Conservation (phyloP, 371 early-diverging fungal genomes). For the Mortierella sp. region DNA sequence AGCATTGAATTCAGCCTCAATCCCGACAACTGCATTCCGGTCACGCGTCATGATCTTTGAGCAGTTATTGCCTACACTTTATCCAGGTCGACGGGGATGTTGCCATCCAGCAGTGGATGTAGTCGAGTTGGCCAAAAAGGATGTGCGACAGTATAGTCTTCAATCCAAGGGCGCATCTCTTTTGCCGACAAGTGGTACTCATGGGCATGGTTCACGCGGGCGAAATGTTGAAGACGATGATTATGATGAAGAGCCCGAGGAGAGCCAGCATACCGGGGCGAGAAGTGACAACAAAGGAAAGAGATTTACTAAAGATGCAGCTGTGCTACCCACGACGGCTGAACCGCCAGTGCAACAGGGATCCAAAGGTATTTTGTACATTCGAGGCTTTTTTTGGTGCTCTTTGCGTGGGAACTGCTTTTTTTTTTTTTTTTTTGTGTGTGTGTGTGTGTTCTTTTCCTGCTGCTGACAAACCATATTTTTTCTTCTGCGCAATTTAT, state of each 20-base stretch:
- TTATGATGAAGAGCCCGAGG: conserved; percentile 27
- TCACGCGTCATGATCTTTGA: conserved; percentile 80
- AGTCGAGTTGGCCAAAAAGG: conserved; percentile 22
- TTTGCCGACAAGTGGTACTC: background rate
- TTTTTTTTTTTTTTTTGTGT: no score
- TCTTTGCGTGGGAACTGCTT: no score
- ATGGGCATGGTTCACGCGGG: background rate
- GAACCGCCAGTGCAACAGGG: no score
- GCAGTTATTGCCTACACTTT: conserved; percentile 70
- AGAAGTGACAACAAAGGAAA: no score
- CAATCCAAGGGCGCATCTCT: background rate
- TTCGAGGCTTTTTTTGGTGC: no score
- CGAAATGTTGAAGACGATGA: conserved; percentile 16
- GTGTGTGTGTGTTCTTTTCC: no score
- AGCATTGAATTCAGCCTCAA: conserved; percentile 20
- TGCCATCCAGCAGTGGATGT: conserved; percentile 54
- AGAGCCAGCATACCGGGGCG: no score
- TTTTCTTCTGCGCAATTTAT: background rate
- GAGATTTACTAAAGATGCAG: no score
- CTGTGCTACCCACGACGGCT: no score
- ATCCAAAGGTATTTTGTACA: no score
- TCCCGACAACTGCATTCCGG: conserved; percentile 63
- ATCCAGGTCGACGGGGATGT: conserved; percentile 53
- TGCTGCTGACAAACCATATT: conserved; percentile 2
- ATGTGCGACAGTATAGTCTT: conserved; percentile 4